Conservation (phyloP, 805 yeast genomes). For the Nakazawaea wyomingensis region DNA sequence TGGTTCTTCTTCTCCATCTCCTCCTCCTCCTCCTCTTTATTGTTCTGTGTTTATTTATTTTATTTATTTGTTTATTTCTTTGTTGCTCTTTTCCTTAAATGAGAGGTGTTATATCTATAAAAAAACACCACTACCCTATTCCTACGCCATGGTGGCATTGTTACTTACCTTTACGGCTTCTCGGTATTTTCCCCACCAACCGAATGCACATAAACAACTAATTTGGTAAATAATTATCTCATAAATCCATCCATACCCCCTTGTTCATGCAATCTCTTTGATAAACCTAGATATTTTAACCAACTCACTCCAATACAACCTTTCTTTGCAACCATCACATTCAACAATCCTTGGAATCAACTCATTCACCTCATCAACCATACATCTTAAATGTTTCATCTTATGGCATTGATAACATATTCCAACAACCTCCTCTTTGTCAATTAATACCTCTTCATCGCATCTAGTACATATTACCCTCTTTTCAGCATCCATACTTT, state of each 20-base stretch:
- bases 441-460: background rate
- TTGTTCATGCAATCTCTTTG: background rate
- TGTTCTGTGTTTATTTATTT: too few relatives aligned
- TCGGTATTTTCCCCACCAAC: too few relatives aligned
- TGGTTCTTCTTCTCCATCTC: too few relatives aligned
- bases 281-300: background rate
- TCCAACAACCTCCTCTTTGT: background rate
- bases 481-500: background rate
- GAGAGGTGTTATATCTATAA: too few relatives aligned
- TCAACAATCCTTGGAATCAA: conserved; percentile 1
- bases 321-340: background rate
- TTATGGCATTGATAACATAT: conserved; percentile 1
- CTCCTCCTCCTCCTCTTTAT: too few relatives aligned
- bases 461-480: conserved; percentile 1
- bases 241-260: background rate
- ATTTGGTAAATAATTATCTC: too few relatives aligned
- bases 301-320: conserved; percentile 2
- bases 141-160: too few relatives aligned
- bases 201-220: too few relatives aligned
- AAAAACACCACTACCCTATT: too few relatives aligned
- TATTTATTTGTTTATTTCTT: too few relatives aligned
- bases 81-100: too few relatives aligned
- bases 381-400: background rate
- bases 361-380: background rate
- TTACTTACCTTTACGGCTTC: too few relatives aligned